Conservation (phyloP, 2,329 filamentous ascomycete species). For the Pestalotiopsis sp. region DNA sequence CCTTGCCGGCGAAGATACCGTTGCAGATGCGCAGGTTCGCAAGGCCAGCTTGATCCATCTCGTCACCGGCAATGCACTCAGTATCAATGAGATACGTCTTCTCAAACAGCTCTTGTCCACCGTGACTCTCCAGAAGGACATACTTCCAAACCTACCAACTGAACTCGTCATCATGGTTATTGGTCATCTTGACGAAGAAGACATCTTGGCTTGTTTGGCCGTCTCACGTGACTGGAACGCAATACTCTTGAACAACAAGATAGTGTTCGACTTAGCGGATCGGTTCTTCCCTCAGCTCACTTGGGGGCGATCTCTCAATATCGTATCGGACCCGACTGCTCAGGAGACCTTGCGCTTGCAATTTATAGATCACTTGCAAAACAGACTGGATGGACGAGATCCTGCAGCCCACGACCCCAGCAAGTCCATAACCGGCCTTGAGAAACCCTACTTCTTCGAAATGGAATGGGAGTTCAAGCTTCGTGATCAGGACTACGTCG, state of each 20-base stretch:
- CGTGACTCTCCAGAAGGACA: constrained; percentile 9
- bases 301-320: not conserved
- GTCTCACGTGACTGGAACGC: not conserved
- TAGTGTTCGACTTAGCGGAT: constrained; percentile 6
- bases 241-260: not conserved
- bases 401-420: not conserved
- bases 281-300: constrained; percentile 6
- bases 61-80: not conserved
- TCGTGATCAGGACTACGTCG: not conserved
- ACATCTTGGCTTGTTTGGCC: not conserved
- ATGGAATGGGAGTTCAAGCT: not conserved
- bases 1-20: not conserved
- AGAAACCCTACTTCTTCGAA: not conserved
- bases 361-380: not conserved
- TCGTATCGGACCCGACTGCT: no score
- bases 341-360: not conserved
- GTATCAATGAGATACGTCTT: constrained; percentile 5
- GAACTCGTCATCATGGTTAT: constrained; percentile 6
- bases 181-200: not conserved
- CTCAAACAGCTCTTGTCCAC: constrained; percentile 4
- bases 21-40: not conserved
- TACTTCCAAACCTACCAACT: constrained; percentile 1
- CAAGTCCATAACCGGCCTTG: not conserved
- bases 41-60: not conserved
- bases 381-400: not conserved